Evolutionary conservation across 1,139 yeast species (phyloP).

Genomic region (Blastobotrys illinoisensis): DNA sequence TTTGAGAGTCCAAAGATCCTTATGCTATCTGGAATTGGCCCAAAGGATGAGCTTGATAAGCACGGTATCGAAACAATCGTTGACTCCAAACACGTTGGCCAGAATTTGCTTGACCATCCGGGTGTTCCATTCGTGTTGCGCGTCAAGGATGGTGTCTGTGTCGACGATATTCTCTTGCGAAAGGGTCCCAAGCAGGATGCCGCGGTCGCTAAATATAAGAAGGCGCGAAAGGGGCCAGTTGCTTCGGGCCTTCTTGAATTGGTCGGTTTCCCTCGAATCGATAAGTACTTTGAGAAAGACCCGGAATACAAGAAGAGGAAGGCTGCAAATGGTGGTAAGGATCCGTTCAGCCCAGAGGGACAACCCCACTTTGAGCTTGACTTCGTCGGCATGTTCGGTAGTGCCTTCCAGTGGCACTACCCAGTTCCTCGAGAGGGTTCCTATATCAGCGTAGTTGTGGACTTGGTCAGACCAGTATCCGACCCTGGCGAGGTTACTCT

Average conservation of each 20-base stretch:
- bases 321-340: constrained; percentile 25
- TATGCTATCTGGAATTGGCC: constrained; percentile 30
- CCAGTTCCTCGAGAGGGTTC: constrained; percentile 24
- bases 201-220: constrained; percentile 16
- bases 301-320: constrained; percentile 18
- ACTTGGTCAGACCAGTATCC: constrained; percentile 26
- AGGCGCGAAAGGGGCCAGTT: constrained; percentile 20
- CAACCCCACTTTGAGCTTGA: constrained; percentile 28
- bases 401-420: constrained; percentile 27
- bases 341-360: constrained; percentile 25
- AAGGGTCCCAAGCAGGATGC: constrained; percentile 17
- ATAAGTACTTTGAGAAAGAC: constrained; percentile 21
- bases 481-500: constrained; percentile 25
- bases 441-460: constrained; percentile 24
- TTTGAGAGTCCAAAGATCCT: constrained; percentile 29
- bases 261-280: constrained; percentile 18
- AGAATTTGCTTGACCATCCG: constrained; percentile 29
- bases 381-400: constrained; percentile 24
- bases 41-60: constrained; percentile 19
- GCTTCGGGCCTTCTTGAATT: constrained; percentile 25
- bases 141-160: constrained; percentile 22
- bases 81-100: constrained; percentile 27
- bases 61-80: constrained; percentile 24
- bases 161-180: constrained; percentile 21
- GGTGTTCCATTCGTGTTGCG: constrained; percentile 25